These are phyloP conservation scores for Verticillium albo-atrum DNA, from an alignment of 2,329 filamentous ascomycete genomes.

Conservation along the genomic window DNA sequence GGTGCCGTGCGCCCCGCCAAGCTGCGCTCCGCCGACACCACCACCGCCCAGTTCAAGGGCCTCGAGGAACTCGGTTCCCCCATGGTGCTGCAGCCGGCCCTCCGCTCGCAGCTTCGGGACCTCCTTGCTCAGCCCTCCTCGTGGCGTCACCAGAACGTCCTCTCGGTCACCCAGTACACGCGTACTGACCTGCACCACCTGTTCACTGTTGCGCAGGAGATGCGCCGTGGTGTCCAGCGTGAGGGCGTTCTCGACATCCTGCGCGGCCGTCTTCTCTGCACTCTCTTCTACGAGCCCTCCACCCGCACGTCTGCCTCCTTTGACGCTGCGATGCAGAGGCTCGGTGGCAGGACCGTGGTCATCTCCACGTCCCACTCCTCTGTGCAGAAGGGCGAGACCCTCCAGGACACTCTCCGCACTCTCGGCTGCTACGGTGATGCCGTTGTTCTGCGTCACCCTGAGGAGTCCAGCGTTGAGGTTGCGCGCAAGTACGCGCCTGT, in stretches of 20 bases:
- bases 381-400: slow-evolving; percentile 87
- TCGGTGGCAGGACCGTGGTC: slow-evolving; percentile 80
- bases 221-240: slow-evolving; percentile 90
- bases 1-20: slow-evolving; percentile 22
- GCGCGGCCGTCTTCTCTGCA: slow-evolving; percentile 80
- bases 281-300: slow-evolving; percentile 96
- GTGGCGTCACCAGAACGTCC: slow-evolving; percentile 85
- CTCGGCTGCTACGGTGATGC: slow-evolving; percentile 93
- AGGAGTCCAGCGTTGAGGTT: slow-evolving; percentile 72
- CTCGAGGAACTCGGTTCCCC: slow-evolving; percentile 43
- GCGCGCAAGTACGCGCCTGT: slow-evolving; percentile 85
- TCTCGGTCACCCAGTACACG: slow-evolving; percentile 88
- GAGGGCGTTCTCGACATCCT: slow-evolving; percentile 86
- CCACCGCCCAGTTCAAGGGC: slow-evolving; percentile 3
- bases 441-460: slow-evolving; percentile 90
- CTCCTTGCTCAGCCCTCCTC: slow-evolving; percentile 70
- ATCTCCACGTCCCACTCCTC: slow-evolving; percentile 82
- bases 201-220: slow-evolving; percentile 96
- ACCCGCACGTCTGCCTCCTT: slow-evolving; percentile 95
- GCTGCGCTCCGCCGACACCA: slow-evolving; percentile 21
- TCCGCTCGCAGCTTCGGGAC: slow-evolving; percentile 61
- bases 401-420: slow-evolving; percentile 91
- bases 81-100: slow-evolving; percentile 43
- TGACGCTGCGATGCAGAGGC: slow-evolving; percentile 96
- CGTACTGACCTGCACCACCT: slow-evolving; percentile 85